phyloP scores from a whole-genome alignment of 148 eudicot species.

The Agrostemma githago region DNA sequence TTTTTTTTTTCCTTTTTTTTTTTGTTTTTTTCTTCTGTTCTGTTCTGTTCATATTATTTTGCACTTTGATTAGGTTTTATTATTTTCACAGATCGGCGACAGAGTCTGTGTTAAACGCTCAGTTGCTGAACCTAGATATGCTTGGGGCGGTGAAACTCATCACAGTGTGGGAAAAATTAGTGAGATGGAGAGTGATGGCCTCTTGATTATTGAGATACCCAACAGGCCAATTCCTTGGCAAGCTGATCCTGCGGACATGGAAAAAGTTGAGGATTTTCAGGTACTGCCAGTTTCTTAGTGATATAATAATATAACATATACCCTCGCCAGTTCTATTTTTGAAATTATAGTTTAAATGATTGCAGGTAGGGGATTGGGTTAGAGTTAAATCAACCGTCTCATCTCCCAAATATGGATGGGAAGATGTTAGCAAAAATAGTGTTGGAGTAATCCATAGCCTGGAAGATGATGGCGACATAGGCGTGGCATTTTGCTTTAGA shows the following conservation, averaged over 20 bases:
- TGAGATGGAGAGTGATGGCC: conserved; percentile 94
- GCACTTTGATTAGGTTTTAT: not conserved
- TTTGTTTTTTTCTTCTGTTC: conserved; percentile 13
- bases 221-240: conserved; percentile 97
- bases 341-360: conserved; percentile 14
- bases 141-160: conserved; percentile 99
- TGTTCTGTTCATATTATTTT: too few species aligned
- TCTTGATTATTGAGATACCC: conserved; percentile 86
- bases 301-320: not conserved
- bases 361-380: conserved; percentile 94
- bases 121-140: conserved; percentile 95
- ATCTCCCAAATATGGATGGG: conserved; percentile 99
- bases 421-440: conserved; percentile 78
- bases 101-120: conserved; percentile 94
- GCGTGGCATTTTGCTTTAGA: conserved; percentile 91
- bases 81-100: conserved; percentile 65
- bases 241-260: conserved; percentile 99
- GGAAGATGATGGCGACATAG: conserved; percentile 99
- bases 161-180: conserved; percentile 92
- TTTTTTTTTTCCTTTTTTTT: not conserved
- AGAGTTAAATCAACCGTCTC: conserved; percentile 89
- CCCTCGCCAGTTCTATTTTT: conserved; percentile 1
- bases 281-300: conserved; percentile 36
- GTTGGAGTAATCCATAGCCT: conserved; percentile 88
- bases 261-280: conserved; percentile 94